Conservation (phyloP, 805 yeast species). For the Tetrapisispora namnaoensis region DNA sequence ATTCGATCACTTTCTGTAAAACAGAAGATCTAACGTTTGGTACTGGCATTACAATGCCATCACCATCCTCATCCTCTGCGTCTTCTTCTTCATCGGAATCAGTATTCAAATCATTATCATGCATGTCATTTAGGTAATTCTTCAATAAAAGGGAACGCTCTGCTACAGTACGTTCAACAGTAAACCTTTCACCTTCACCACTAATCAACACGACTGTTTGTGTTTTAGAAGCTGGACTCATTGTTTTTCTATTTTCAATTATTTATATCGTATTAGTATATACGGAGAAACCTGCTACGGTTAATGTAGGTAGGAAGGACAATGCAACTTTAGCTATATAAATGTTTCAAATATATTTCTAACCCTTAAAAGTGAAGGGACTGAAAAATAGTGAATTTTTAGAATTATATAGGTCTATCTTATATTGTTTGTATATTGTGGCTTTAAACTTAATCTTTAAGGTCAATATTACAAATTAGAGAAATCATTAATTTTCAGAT, state of each 20-base stretch:
- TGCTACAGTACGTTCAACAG: constrained; percentile 72
- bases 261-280: neutral
- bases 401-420: too few species aligned
- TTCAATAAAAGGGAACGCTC: constrained; percentile 78
- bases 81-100: constrained; percentile 40
- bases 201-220: constrained; percentile 47
- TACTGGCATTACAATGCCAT: constrained; percentile 72
- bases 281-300: neutral
- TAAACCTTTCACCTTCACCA: constrained; percentile 71
- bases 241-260: neutral
- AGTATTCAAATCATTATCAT: constrained; percentile 44
- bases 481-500: too few species aligned
- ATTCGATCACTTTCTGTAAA: constrained; percentile 81
- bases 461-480: too few species aligned
- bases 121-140: constrained; percentile 74
- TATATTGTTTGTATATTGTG: too few species aligned
- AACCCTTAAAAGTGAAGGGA: too few species aligned
- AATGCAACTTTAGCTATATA: too few species aligned
- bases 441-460: too few species aligned
- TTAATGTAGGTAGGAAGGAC: neutral
- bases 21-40: constrained; percentile 86
- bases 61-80: constrained; percentile 38
- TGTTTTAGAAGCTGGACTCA: constrained; percentile 5
- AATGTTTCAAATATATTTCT: too few species aligned
- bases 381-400: too few species aligned